Base-by-base conservation (phyloP, 202 grass and related monocot species). In the Panicum hallii region DNA sequence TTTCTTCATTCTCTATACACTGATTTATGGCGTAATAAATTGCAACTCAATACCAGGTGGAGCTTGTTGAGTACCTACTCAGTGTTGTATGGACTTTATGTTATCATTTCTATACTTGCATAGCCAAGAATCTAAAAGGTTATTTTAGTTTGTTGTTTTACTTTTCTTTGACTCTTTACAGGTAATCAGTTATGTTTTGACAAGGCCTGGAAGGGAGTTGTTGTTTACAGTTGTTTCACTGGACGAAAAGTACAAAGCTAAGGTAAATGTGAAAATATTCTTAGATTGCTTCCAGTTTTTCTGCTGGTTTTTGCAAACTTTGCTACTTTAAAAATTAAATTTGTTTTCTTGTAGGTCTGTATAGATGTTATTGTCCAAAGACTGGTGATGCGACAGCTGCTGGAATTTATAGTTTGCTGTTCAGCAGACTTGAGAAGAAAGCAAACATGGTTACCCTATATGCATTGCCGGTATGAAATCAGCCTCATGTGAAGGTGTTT, bases 281-380 rank as follows among this genome's bases (percentile, higher is more conserved):
- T 84, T 53, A 46, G 42, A 34, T 42, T 62, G 43, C 7, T 14
- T 19, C 22, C 60, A 36, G 67, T 52, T 41, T 79, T 88, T 1
- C 19, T 5, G 66, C 0, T 69, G 55, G 12, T 45, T 67, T 67
- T 45, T 66, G 30, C 32, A 11, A 28, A 42, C 2, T 54, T 41
- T 17, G 19, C 74, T 64, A 7, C 45, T 72, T 22, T 47, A 53
- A 52, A 60, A 84, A 1, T 72, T 71, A 60, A 45, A 60, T 32
- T 53, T 41, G 10, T 36, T 65, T 61, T 75, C 8, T 70, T 74
- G 36, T 88, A 97, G 94, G 87, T 97, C 14, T 97, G 90, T 71
- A 97, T 97, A 92, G 94, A 97, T 90, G 86, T 97, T 75, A 91
- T 94, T 58, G 92, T 97, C 78, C 94, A 97, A 89, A 93, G 92